These are phyloP conservation scores for Penicillium sp. DNA, from an alignment of 2,329 filamentous ascomycete genomes.

Conservation along the genomic window DNA sequence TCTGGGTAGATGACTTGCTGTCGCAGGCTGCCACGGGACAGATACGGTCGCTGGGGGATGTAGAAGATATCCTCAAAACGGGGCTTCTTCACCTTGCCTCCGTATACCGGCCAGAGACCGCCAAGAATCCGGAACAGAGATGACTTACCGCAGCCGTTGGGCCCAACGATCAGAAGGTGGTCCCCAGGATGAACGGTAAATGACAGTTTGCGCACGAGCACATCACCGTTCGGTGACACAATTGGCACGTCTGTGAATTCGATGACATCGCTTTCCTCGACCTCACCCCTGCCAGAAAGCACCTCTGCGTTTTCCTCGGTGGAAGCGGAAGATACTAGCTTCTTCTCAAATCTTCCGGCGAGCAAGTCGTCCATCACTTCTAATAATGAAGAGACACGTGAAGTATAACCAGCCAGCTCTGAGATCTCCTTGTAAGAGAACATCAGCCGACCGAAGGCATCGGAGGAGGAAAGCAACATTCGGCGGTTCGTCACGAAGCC, in stretches of 20 bases:
- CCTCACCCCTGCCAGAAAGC: slow-evolving; percentile 75
- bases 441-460: slow-evolving; percentile 94
- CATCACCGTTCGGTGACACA: slow-evolving; percentile 93
- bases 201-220: slow-evolving; percentile 80
- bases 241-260: slow-evolving; percentile 89
- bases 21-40: slow-evolving; percentile 86
- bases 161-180: slow-evolving; percentile 90
- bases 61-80: slow-evolving; percentile 95
- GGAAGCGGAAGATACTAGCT: slow-evolving; percentile 84
- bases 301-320: slow-evolving; percentile 81
- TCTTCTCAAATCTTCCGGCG: slow-evolving; percentile 91
- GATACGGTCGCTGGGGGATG: slow-evolving; percentile 92
- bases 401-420: slow-evolving; percentile 92
- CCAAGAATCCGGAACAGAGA: slow-evolving; percentile 95
- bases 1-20: slow-evolving; percentile 98
- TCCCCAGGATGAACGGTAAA: slow-evolving; percentile 86
- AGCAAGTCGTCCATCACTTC: slow-evolving; percentile 95
- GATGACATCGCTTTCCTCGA: slow-evolving; percentile 81
- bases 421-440: slow-evolving; percentile 98
- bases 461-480: slow-evolving; percentile 88
- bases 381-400: slow-evolving; percentile 82
- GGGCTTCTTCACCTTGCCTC: slow-evolving; percentile 88
- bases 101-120: slow-evolving; percentile 96
- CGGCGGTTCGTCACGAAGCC: slow-evolving; percentile 92
- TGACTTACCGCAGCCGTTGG: slow-evolving; percentile 96